Percentiles rank a stretch among this genome's conserved stretches.
These are phyloP conservation scores for Nakazawaea sp. DNA, from an alignment of 805 yeast genomes.

Conservation along the genomic window DNA sequence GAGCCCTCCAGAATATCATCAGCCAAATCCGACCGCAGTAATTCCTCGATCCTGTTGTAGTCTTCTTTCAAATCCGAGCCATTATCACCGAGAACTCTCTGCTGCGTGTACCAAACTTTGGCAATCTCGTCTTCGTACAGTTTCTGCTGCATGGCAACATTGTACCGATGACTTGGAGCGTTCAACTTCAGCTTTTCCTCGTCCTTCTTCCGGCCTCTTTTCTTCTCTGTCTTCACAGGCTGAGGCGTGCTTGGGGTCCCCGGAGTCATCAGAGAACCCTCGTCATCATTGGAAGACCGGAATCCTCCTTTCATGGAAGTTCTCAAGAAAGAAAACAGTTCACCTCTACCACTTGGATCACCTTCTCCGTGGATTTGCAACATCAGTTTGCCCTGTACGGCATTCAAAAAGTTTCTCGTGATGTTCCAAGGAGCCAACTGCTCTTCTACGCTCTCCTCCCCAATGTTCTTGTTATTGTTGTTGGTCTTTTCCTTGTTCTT, in stretches of 20 bases:
- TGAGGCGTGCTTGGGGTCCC: constrained; percentile 15
- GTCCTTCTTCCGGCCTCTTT: constrained; percentile 23
- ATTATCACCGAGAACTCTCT: constrained; percentile 42
- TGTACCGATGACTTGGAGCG: constrained; percentile 61
- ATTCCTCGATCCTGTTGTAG: constrained; percentile 4
- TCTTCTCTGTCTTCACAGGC: constrained; percentile 7
- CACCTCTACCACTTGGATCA: constrained; percentile 88
- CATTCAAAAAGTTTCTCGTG: constrained; percentile 84
- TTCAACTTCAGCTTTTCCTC: constrained; percentile 27
- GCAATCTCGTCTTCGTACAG: constrained; percentile 87
- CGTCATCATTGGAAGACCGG: constrained; percentile 19
- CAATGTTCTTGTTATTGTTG: constrained; percentile 9
- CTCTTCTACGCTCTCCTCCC: constrained; percentile 63
- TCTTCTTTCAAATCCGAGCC: background rate
- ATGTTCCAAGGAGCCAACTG: constrained; percentile 92
- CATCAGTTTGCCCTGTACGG: constrained; percentile 97
- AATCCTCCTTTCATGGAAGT: constrained; percentile 97
- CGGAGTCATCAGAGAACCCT: constrained; percentile 6
- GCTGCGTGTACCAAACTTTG: constrained; percentile 86
- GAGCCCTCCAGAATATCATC: constrained; percentile 10
- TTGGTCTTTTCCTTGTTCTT: constrained; percentile 7
- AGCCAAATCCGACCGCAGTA: constrained; percentile 1
- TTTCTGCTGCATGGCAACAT: constrained; percentile 80
- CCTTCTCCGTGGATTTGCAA: constrained; percentile 91
- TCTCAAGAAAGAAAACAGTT: constrained; percentile 79